These are phyloP conservation scores for Fusarium tanahbumbuense DNA, from an alignment of 2,329 filamentous ascomycete genomes.

Conservation along the genomic window DNA sequence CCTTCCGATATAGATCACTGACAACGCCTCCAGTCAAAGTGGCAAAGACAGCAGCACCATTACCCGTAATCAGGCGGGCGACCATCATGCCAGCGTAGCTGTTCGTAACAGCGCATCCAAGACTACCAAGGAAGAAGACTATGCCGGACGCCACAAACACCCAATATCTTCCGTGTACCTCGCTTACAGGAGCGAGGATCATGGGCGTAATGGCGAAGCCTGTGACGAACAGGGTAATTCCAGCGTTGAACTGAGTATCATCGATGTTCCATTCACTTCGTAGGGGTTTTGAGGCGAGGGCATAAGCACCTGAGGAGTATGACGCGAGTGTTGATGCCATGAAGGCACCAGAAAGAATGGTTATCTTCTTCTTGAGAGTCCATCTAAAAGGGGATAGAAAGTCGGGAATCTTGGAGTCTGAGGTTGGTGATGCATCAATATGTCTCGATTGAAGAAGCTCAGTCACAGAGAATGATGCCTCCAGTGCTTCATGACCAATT, in stretches of 20 bases:
- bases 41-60: constrained; percentile 64
- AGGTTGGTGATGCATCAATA: neutral
- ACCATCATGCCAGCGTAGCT: constrained; percentile 71
- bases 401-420: neutral
- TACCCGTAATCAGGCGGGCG: constrained; percentile 71
- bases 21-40: constrained; percentile 72
- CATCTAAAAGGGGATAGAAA: constrained; percentile 25
- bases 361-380: constrained; percentile 32
- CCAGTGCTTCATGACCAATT: constrained; percentile 12
- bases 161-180: constrained; percentile 62
- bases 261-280: constrained; percentile 67
- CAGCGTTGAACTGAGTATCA: constrained; percentile 65
- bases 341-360: constrained; percentile 41
- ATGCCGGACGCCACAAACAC: constrained; percentile 48
- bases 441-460: neutral
- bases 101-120: constrained; percentile 70
- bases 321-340: constrained; percentile 69
- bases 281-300: constrained; percentile 66
- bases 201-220: constrained; percentile 76
- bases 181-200: constrained; percentile 74
- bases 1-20: constrained; percentile 72
- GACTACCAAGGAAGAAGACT: constrained; percentile 51
- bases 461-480: neutral
- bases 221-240: constrained; percentile 71
- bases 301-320: constrained; percentile 73